Conservation (phyloP, 768 basidiomycete genomes). For the Suillus subalutaceus region DNA sequence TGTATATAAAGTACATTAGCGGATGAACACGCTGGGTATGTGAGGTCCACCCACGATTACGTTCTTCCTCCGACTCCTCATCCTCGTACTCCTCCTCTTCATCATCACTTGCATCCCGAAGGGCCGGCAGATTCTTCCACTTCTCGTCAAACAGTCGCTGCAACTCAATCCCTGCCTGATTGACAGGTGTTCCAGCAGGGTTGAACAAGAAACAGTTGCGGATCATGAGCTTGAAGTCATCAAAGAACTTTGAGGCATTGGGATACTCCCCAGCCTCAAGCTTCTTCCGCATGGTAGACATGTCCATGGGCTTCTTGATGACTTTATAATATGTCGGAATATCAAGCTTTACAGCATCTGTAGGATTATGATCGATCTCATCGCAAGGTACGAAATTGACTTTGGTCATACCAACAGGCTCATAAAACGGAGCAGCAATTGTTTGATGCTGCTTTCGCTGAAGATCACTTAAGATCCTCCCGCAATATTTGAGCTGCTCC, state of each 20-base stretch:
- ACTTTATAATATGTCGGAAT: conserved; percentile 86
- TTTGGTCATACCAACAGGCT: conserved; percentile 83
- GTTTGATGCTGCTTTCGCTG: conserved; percentile 76
- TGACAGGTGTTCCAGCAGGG: conserved; percentile 83
- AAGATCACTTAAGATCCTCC: conserved; percentile 73
- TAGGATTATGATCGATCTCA: too few relatives aligned
- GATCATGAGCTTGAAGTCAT: conserved; percentile 94
- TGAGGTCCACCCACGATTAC: conserved; percentile 47
- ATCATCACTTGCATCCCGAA: conserved; percentile 55
- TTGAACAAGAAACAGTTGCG: conserved; percentile 94
- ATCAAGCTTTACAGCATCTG: conserved; percentile 78
- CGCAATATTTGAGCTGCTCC: conserved; percentile 86
- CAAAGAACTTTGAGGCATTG: conserved; percentile 78
- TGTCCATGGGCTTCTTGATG: conserved; percentile 95
- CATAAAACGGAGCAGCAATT: conserved; percentile 84
- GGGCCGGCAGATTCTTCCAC: conserved; percentile 77
- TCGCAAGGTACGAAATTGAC: background rate
- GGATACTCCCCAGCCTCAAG: conserved; percentile 77
- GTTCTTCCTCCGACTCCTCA: conserved; percentile 70
- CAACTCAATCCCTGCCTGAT: conserved; percentile 84
- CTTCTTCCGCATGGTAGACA: conserved; percentile 86
- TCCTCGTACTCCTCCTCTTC: conserved; percentile 67
- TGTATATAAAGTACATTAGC: conserved; percentile 18
- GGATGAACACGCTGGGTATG: conserved; percentile 15
- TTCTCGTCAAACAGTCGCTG: conserved; percentile 90